phyloP scores from a whole-genome alignment of 2,329 filamentous ascomycete species.

The Penicillium sp. region DNA sequence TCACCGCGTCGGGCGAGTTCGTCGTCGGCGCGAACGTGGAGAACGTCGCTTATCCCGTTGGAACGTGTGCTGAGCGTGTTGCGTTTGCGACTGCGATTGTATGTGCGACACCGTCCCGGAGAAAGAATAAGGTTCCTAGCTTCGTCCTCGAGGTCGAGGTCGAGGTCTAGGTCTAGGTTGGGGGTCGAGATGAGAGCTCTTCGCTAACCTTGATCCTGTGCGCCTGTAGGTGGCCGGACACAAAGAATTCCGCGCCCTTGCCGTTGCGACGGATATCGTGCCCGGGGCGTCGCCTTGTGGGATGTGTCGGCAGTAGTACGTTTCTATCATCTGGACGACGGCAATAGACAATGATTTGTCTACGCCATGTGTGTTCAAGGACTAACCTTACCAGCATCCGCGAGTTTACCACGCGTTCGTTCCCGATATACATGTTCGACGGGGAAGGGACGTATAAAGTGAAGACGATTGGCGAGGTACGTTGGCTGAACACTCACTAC shows the following conservation, averaged over 20 bases:
- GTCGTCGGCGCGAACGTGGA: constrained; percentile 86
- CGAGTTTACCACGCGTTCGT: constrained; percentile 69
- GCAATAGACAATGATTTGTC: too few species aligned
- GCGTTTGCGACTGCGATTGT: constrained; percentile 78
- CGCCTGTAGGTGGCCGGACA: constrained; percentile 45
- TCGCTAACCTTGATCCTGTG: background rate
- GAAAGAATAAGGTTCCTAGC: background rate
- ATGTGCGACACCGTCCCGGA: constrained; percentile 15
- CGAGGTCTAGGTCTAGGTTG: too few species aligned
- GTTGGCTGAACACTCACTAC: constrained; percentile 1
- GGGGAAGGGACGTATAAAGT: constrained; percentile 65
- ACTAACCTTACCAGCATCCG: constrained; percentile 56
- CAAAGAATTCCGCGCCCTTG: constrained; percentile 71
- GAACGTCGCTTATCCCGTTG: constrained; percentile 89
- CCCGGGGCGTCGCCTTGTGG: constrained; percentile 76
- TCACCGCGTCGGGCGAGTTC: constrained; percentile 59
- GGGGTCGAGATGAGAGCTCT: too few species aligned
- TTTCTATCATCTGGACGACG: background rate
- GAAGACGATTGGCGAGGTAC: constrained; percentile 44
- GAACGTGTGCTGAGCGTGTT: constrained; percentile 94
- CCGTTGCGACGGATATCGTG: constrained; percentile 77
- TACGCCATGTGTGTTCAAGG: background rate
- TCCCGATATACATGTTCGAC: constrained; percentile 91
- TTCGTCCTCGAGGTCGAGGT: too few species aligned
- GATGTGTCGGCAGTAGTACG: constrained; percentile 90